These are phyloP conservation scores for Wolfiporia cocos DNA, from an alignment of 1,284 basidiomycete genomes.

Conservation along the genomic window DNA sequence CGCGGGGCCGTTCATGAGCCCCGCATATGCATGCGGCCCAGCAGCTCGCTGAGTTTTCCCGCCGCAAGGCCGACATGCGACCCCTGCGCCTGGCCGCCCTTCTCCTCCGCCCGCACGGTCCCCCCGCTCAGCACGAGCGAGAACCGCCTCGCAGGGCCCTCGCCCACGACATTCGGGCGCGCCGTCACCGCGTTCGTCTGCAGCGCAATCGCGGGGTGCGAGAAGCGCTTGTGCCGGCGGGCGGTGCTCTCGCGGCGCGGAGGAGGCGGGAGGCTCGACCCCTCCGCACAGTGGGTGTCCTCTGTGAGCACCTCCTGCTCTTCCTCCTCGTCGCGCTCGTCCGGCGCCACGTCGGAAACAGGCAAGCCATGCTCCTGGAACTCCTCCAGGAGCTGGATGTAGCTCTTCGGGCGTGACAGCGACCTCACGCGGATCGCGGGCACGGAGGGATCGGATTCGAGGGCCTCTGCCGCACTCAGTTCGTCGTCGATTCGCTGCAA, in stretches of 20 bases:
- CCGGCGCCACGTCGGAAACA: constrained; percentile 7
- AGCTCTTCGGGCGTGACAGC: constrained; percentile 49
- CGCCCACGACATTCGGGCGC: constrained; percentile 35
- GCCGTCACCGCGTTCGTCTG: constrained; percentile 69
- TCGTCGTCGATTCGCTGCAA: constrained; percentile 21
- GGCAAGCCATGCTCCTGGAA: constrained; percentile 39
- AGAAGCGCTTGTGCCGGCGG: constrained; percentile 61
- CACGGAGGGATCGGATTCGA: constrained; percentile 11
- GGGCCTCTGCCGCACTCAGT: constrained; percentile 5
- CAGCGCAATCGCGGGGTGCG: constrained; percentile 64
- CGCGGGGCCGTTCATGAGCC: too few species aligned
- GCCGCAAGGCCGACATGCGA: constrained; percentile 25
- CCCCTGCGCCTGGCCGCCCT: too few species aligned
- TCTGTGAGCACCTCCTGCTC: not conserved
- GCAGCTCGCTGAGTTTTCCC: constrained; percentile 31
- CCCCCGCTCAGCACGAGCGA: constrained; percentile 49
- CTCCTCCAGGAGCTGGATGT: constrained; percentile 58
- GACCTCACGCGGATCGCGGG: constrained; percentile 32
- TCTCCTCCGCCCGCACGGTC: too few species aligned
- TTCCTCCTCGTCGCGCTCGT: constrained; percentile 19
- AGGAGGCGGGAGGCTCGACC: constrained; percentile 14
- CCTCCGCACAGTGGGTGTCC: not conserved
- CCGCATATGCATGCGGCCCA: constrained; percentile 23
- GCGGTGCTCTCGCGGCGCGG: constrained; percentile 49
- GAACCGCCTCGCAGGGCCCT: constrained; percentile 40